Evolutionary conservation across 176 grass and related monocot genomes (phyloP).

Genomic region (Carex scoparia): DNA sequence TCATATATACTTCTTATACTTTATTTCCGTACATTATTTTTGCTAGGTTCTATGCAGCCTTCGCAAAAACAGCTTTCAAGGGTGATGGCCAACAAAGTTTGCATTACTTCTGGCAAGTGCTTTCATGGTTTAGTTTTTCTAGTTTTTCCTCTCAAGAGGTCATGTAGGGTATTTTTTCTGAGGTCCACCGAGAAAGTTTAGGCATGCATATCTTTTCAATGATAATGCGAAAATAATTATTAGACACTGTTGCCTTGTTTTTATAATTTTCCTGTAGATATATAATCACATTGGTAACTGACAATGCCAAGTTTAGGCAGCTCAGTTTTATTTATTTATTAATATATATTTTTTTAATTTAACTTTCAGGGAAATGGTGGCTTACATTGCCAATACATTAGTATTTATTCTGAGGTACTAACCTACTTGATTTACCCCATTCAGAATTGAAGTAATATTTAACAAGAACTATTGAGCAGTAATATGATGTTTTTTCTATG

Average conservation of each 20-base stretch:
- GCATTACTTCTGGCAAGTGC: constrained; percentile 88
- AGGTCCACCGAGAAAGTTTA: neutral
- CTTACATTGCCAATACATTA: constrained; percentile 94
- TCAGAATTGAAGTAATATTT: constrained; percentile 5
- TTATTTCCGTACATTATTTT: constrained; percentile 7
- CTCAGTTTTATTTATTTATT: constrained; percentile 11
- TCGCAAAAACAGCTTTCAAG: constrained; percentile 97
- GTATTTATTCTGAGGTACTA: constrained; percentile 96
- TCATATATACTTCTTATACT: neutral
- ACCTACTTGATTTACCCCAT: constrained; percentile 7
- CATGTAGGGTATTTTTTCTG: neutral
- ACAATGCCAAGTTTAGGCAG: constrained; percentile 7
- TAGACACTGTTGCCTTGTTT: neutral
- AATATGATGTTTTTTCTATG: constrained; percentile 6
- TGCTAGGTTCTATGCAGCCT: constrained; percentile 92
- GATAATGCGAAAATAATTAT: neutral
- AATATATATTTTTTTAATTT: constrained; percentile 20
- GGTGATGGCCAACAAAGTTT: constrained; percentile 86
- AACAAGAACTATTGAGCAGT: constrained; percentile 1
- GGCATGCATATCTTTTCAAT: constrained; percentile 12
- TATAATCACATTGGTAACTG: neutral
- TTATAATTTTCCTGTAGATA: neutral
- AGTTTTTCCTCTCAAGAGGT: constrained; percentile 3
- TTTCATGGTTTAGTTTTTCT: neutral
- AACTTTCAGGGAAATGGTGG: constrained; percentile 91